Conservation (phyloP, 495 filamentous ascomycete species). For the Aspergillus sparsus region DNA sequence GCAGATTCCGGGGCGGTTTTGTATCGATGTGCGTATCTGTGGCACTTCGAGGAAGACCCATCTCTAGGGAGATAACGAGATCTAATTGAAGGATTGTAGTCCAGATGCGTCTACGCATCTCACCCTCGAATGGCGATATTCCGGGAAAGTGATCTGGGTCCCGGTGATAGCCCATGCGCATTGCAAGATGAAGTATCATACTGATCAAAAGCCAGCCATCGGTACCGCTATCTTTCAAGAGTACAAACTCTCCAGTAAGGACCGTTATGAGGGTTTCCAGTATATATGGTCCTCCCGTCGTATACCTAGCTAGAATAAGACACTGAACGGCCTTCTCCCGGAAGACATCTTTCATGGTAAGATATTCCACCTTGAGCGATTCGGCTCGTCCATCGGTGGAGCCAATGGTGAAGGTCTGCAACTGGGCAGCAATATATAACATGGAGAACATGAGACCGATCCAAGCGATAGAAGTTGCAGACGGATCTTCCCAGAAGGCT, state of each 20-base stretch:
- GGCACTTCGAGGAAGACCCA: slow-evolving; percentile 41
- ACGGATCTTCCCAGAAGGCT: slow-evolving; percentile 27
- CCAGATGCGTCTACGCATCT: slow-evolving; percentile 60
- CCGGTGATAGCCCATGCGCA: slow-evolving; percentile 52
- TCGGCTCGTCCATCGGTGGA: slow-evolving; percentile 11
- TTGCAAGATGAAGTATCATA: slow-evolving; percentile 39
- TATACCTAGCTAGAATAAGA: too few relatives aligned
- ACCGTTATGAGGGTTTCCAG: slow-evolving; percentile 47
- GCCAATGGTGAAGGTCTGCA: slow-evolving; percentile 24
- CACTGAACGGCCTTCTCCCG: slow-evolving; percentile 42
- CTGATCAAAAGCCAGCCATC: slow-evolving; percentile 45
- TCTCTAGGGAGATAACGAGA: slow-evolving; percentile 42
- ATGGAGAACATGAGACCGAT: slow-evolving; percentile 31
- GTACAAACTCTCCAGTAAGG: slow-evolving; percentile 39
- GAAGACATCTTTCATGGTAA: slow-evolving; percentile 34
- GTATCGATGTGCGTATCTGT: slow-evolving; percentile 39
- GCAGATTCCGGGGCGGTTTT: slow-evolving; percentile 40
- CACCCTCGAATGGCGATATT: slow-evolving; percentile 53
- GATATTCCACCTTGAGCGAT: slow-evolving; percentile 6
- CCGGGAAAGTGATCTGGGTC: slow-evolving; percentile 47
- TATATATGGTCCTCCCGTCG: slow-evolving; percentile 37
- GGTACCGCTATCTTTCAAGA: slow-evolving; percentile 37
- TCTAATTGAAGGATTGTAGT: slow-evolving; percentile 52
- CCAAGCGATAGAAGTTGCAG: slow-evolving; percentile 23
- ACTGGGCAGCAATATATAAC: too few relatives aligned